A percentile compares a stretch with the other conserved stretches of the same genome.
Conservation (phyloP, 1,139 yeast species). For the Saccharomyces hybrid region DNA sequence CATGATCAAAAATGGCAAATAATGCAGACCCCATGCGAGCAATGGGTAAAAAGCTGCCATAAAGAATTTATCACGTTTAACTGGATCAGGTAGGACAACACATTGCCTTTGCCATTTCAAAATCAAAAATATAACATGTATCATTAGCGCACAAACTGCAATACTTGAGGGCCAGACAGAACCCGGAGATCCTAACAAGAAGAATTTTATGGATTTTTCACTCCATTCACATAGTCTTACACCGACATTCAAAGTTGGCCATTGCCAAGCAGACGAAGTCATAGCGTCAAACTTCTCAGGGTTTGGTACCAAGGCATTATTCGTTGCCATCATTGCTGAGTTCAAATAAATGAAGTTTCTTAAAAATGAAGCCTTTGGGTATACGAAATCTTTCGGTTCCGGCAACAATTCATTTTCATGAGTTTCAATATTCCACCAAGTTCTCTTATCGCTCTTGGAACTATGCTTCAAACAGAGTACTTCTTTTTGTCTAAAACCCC, state of each 20-base stretch:
- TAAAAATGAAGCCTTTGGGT: conserved; percentile 77
- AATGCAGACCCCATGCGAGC: conserved; percentile 93
- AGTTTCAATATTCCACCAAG: conserved; percentile 96
- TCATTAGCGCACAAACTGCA: conserved; percentile 58
- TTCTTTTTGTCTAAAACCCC: conserved; percentile 99
- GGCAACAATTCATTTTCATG: conserved; percentile 73
- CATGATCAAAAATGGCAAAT: conserved; percentile 85
- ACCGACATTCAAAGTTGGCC: conserved; percentile 93
- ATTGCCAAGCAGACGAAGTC: conserved; percentile 93
- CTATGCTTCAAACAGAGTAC: conserved; percentile 77
- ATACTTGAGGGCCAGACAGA: conserved; percentile 86
- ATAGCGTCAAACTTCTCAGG: conserved; percentile 83
- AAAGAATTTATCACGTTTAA: conserved; percentile 39
- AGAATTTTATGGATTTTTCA: conserved; percentile 70
- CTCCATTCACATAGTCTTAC: conserved; percentile 96
- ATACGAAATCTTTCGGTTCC: conserved; percentile 54
- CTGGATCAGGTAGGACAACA: conserved; percentile 47
- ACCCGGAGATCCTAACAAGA: conserved; percentile 85
- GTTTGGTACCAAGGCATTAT: conserved; percentile 93
- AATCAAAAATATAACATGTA: conserved; percentile 49
- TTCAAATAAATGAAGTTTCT: conserved; percentile 88
- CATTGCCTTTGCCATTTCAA: conserved; percentile 93
- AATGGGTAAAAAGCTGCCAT: conserved; percentile 89
- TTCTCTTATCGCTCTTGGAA: conserved; percentile 77
- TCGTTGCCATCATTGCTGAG: conserved; percentile 98